Base-by-base conservation (phyloP, 768 basidiomycete genomes). In the Kwoniella dendrophila region DNA sequence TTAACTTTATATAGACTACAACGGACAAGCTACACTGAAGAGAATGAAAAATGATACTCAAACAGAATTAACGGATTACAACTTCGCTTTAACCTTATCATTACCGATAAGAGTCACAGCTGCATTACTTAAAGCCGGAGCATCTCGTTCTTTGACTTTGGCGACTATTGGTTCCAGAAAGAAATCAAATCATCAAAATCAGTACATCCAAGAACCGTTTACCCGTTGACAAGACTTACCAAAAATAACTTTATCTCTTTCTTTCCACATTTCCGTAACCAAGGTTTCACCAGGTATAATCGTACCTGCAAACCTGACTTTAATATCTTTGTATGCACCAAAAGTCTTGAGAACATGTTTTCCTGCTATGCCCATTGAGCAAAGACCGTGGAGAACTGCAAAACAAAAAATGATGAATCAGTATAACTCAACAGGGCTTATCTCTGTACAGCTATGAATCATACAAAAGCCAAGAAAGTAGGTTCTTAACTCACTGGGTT, bases 231-330 rank as follows among this genome's bases (percentile, higher is more conserved):
- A 6, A 33, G 1, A 84, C 91, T 76, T 70, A 96, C 92, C 82
- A 79, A 99, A 99, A 51, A 97, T 86, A 56, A 98, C 87, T 80
- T 87, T 96, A 63, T 84, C 79, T 2, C 88, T 90, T 70, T 96
- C 92, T 78, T 93, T 96, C 96, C 96, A 99, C 95, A 98, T 97
- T 77, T 91, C 87, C 0, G 95, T 99, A 14, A 92, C 82, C 54
- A 98, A 84, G 1, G 95, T 98, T 80, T 98, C 93, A 0, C 94
- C 95, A 1, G 95, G 96, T 76, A 88, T 94, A 24, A 98, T 92
- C 1, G 91, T 86, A 2, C 92, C 92, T 0, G 89, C 86, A 79
- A 98, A 95, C 86, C 95, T 86, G 62, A 91, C 92, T 84, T 98
- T 99, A 82, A 99, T 95, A 76, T 97, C 92, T 71, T 86, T 86